Base-by-base conservation (phyloP, 345 rosid genomes). In the Eucalyptus pauciflora region DNA sequence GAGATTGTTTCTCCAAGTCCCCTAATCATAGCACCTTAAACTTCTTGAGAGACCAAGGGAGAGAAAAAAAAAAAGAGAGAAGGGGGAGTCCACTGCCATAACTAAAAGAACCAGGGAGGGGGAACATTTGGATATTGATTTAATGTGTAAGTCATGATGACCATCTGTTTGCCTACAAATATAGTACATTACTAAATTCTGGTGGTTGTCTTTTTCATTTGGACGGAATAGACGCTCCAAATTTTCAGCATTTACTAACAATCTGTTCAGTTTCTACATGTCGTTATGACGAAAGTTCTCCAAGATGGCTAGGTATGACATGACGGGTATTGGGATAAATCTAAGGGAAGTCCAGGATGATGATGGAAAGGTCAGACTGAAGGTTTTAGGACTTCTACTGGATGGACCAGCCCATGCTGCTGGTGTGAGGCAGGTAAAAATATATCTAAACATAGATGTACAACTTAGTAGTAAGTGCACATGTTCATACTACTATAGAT, bases 291-390 rank as follows among this genome's bases (percentile, higher is more conserved):
- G 90, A 90, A 95, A 97, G 99, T 97, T 97, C 90, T 94, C 99
- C 90, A 97, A 94, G 96, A 96, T 97, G 99, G 98, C 96, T 20
- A 95, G 98, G 92, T 97, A 96, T 93, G 99, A 97, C 91, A 94
- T 97, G 89, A 93, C 94, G 50, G 99, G 99, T 90, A 93, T 97
- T 89, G 99, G 99, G 87, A 91, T 97, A 86, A 96, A 97, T 96
- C 94, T 97, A 90, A 93, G 97, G 96, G 99, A 97, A 92, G 92
- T 96, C 92, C 95, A 95, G n/a, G 96, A 94, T 79, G 93, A 90
- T 79, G 94, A 86, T 93, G 99, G 98, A 87, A 91, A 51, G 87
- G 93, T 92, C 51, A 97, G 92, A 90, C 87, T 97, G 92, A 97
- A 93, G 95, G 98, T 97, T 25, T 92, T 95, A 80, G 99, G 99